A percentile compares a stretch with the other conserved stretches of the same genome.
phyloP scores from a whole-genome alignment of 2,329 filamentous ascomycete species.

The Zalaria obscura region DNA sequence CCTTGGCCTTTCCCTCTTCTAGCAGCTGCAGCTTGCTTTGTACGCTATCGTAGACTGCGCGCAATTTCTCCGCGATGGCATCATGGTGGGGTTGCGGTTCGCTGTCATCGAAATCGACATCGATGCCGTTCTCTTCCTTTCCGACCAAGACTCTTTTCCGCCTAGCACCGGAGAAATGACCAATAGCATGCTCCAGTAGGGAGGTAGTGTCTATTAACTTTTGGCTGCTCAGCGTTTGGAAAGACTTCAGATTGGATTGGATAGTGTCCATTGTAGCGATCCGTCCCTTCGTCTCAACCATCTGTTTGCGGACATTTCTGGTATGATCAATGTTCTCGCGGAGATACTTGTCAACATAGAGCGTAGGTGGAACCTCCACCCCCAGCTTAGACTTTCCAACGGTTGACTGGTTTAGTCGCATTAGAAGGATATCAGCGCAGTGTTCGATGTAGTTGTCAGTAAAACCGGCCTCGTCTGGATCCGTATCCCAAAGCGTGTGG shows the following conservation, averaged over 20 bases:
- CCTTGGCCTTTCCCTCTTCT: constrained; percentile 15
- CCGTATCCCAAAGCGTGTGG: constrained; percentile 15
- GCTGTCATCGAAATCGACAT: constrained; percentile 6
- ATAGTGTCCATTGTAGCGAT: constrained; percentile 19
- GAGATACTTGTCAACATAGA: constrained; percentile 48
- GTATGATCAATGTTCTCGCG: constrained; percentile 34
- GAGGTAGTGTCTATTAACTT: constrained; percentile 20
- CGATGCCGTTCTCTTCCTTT: constrained; percentile 5
- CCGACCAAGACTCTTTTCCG: constrained; percentile 9
- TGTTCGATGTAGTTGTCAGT: constrained; percentile 24
- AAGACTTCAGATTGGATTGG: constrained; percentile 21
- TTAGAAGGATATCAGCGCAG: constrained; percentile 40
- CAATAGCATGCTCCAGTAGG: constrained; percentile 19
- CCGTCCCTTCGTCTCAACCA: constrained; percentile 16
- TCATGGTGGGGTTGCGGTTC: constrained; percentile 11
- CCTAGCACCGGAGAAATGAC: constrained; percentile 17
- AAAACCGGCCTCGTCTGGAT: constrained; percentile 8
- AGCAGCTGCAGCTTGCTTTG: constrained; percentile 15
- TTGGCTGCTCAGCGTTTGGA: constrained; percentile 9
- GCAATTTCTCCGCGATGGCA: constrained; percentile 15
- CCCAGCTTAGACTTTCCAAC: constrained; percentile 20
- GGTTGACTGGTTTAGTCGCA: constrained; percentile 26
- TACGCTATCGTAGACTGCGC: constrained; percentile 18
- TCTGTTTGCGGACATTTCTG: constrained; percentile 31
- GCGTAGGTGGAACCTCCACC: constrained; percentile 37